phyloP scores from a whole-genome alignment of 495 filamentous ascomycete genomes.

The Halenospora varia region DNA sequence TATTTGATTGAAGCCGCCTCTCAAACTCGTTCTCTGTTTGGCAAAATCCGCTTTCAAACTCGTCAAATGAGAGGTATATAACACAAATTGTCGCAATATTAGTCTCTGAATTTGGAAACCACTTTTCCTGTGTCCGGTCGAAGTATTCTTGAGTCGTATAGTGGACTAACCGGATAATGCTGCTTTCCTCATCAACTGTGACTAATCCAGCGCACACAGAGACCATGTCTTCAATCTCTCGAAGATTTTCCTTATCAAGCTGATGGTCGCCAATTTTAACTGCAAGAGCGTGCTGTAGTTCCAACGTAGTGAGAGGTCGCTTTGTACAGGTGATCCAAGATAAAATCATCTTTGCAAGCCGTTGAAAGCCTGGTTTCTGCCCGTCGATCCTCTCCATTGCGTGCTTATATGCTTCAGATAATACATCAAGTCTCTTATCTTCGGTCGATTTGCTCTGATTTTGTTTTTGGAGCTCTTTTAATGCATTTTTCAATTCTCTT shows the following conservation, averaged over 20 bases:
- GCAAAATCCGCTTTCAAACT: too few relatives aligned
- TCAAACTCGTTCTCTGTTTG: too few relatives aligned
- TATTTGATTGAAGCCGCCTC: slow-evolving; percentile 28
- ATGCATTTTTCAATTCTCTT: slow-evolving; percentile 11
- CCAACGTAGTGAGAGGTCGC: slow-evolving; percentile 15
- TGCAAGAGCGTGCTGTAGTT: slow-evolving; percentile 20
- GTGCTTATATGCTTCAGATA: slow-evolving; percentile 10
- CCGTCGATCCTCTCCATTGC: slow-evolving; percentile 18
- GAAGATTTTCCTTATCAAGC: slow-evolving; percentile 30
- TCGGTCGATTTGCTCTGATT: slow-evolving; percentile 4
- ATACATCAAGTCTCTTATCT: neutral
- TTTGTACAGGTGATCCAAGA: slow-evolving; percentile 20
- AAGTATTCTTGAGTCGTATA: slow-evolving; percentile 54
- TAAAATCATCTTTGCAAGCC: slow-evolving; percentile 13
- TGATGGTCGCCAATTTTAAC: slow-evolving; percentile 18
- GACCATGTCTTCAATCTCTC: slow-evolving; percentile 29
- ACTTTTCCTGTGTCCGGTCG: slow-evolving; percentile 28
- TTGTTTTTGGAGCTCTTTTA: slow-evolving; percentile 6
- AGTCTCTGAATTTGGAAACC: slow-evolving; percentile 33
- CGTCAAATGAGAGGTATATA: too few relatives aligned
- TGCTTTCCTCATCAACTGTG: slow-evolving; percentile 41
- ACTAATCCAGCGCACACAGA: slow-evolving; percentile 51
- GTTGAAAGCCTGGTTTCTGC: too few relatives aligned
- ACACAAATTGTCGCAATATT: slow-evolving; percentile 36
- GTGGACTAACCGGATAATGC: slow-evolving; percentile 49